Evolutionary conservation across 768 basidiomycete genomes (phyloP), one percentile per base, ranked within the genome.

Genomic region (Termitomyces sp.): DNA sequence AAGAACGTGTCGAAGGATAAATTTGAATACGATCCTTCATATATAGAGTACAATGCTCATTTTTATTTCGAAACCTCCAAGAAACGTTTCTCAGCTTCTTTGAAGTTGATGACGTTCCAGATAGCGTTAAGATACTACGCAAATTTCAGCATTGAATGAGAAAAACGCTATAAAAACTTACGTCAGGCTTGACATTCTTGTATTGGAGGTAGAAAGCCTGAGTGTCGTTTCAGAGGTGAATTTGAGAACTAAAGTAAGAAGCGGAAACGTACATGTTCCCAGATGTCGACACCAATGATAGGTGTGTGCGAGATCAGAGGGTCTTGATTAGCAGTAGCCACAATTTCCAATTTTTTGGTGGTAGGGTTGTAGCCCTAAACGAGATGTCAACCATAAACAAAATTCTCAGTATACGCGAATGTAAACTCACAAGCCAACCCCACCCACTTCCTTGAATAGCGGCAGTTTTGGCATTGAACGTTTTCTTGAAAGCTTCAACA

Each of bases 401-500:
- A 59, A 14, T 42, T 46, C 26, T 31, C 34, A 20, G 24, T 27
- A 39, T 22, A 13, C 26, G 24, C 26, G 4, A 39, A 29, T 7
- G 6, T 36, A 37, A 36, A 75, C 79, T 60, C 63, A 87, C 93
- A 58, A 99, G 81, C 97, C 97, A 99, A 46, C 95, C 96, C 97
- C 97, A 99, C 2, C 97, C 97, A 63, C 90, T 93, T 27, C 97
- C 97, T 73, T 99, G 97, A 55, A 99, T 89, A 53, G 81, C 94
- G 32, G 89, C 93, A 24, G 96, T 96, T 61, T 81, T 81, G 26
- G 94, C 74, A 73, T 96, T 98, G 72, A 98, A 83, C 61, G 81
- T 79, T 64, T 85, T 87, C 79, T 96, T 94, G 70, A 98, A 86
- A 24, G 74, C 83, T 14, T 94, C 94, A 53, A 98, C 75, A 3